Evolutionary conservation across 495 filamentous ascomycete species (phyloP).

Genomic region (Daldinia grandis): DNA sequence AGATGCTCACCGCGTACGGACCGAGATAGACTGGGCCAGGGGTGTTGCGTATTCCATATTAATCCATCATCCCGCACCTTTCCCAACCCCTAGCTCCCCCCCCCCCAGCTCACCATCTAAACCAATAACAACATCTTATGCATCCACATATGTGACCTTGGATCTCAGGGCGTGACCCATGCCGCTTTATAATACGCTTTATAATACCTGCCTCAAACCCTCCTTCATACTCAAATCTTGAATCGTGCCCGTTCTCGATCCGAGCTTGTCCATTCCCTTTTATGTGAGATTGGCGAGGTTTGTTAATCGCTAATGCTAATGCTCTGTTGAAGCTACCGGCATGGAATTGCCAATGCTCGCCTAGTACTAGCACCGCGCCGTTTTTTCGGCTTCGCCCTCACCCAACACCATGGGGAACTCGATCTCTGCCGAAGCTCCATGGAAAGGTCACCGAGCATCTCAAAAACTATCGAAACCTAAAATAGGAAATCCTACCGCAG

Average conservation of each 20-base stretch:
- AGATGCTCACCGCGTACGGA: constrained; percentile 19
- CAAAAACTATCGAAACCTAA: constrained; percentile 61
- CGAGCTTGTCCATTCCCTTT: neutral
- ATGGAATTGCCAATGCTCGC: constrained; percentile 54
- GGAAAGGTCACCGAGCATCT: constrained; percentile 46
- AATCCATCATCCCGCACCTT: constrained; percentile 27
- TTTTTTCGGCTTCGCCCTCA: constrained; percentile 33
- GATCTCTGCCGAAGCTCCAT: constrained; percentile 53
- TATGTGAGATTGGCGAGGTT: constrained; percentile 11
- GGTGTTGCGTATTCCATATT: constrained; percentile 18
- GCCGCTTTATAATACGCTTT: constrained; percentile 26
- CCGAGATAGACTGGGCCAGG: constrained; percentile 22
- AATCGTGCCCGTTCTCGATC: constrained; percentile 7
- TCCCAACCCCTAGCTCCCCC: constrained; percentile 31
- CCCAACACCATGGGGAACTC: constrained; percentile 56
- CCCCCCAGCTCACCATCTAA: constrained; percentile 17
- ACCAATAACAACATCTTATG: constrained; percentile 5
- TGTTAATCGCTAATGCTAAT: constrained; percentile 36
- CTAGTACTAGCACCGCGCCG: constrained; percentile 49
- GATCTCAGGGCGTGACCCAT: constrained; percentile 25
- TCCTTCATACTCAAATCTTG: neutral
- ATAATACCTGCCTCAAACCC: constrained; percentile 17
- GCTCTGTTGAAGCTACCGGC: constrained; percentile 40
- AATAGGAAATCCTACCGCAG: constrained; percentile 53
- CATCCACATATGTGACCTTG: constrained; percentile 26